These are phyloP conservation scores for Platanthera guangdongensis DNA, from an alignment of 106 monocot species.

Conservation along the genomic window DNA sequence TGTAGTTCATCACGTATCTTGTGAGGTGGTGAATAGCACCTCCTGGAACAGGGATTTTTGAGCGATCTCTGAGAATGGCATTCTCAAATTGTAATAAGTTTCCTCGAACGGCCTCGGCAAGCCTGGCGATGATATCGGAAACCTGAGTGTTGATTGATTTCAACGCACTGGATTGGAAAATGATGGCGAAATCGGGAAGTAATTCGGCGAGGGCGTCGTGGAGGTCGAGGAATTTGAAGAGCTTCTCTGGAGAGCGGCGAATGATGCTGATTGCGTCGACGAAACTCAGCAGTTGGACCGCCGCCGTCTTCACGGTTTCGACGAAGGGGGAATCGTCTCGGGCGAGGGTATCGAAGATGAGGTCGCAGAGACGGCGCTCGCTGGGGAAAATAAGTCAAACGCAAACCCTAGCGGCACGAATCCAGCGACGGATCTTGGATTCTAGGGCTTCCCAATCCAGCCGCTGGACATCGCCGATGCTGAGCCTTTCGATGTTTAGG, in stretches of 20 bases:
- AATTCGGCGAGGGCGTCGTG: constrained; percentile 55
- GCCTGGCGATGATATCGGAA: constrained; percentile 50
- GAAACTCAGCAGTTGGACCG: constrained; percentile 55
- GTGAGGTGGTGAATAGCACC: constrained; percentile 89
- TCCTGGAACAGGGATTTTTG: constrained; percentile 57
- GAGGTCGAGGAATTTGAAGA: constrained; percentile 69
- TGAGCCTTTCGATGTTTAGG: constrained; percentile 75
- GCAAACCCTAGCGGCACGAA: constrained; percentile 52
- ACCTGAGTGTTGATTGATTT: constrained; percentile 55
- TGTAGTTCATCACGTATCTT: constrained; percentile 95
- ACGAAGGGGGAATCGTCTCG: constrained; percentile 40
- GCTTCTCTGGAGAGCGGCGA: constrained; percentile 60
- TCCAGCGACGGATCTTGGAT: constrained; percentile 73
- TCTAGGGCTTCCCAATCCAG: constrained; percentile 57
- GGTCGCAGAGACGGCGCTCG: constrained; percentile 44
- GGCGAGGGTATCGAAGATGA: constrained; percentile 26
- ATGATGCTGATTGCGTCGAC: constrained; percentile 67
- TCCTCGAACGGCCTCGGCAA: constrained; percentile 77
- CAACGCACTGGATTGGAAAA: constrained; percentile 33
- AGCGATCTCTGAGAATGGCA: constrained; percentile 61
- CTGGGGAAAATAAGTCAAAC: constrained; percentile 63
- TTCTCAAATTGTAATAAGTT: constrained; percentile 94
- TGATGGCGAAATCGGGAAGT: constrained; percentile 37
- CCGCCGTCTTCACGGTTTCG: constrained; percentile 48
- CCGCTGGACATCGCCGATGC: constrained; percentile 68